phyloP scores from a whole-genome alignment of 2,329 filamentous ascomycete species.

The Colletotrichum tabaci region DNA sequence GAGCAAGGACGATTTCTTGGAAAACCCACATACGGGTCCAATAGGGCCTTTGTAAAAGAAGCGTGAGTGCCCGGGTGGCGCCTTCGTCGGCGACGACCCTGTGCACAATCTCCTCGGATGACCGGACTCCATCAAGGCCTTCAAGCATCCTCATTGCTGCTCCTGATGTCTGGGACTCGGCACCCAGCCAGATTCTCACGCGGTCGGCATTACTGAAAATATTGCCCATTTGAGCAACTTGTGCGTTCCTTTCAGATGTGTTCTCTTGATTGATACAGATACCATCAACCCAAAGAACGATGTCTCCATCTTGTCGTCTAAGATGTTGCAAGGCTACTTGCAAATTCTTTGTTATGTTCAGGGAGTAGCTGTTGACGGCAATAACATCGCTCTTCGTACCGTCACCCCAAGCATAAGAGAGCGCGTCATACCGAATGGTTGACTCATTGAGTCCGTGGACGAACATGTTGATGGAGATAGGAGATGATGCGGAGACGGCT shows the following conservation, averaged over 20 bases:
- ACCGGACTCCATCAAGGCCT: not conserved
- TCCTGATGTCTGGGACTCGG: not conserved
- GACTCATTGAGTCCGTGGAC: not conserved
- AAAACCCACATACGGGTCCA: constrained; percentile 19
- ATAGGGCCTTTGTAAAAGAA: not conserved
- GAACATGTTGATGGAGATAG: not conserved
- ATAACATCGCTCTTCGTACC: not conserved
- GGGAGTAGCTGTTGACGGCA: not conserved
- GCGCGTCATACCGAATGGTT: not conserved
- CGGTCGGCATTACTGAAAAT: not conserved
- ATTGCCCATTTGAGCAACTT: not conserved
- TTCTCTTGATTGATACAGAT: constrained; percentile 9
- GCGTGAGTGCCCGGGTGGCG: not conserved
- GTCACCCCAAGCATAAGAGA: not conserved
- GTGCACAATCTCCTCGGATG: not conserved
- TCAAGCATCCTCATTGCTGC: not conserved
- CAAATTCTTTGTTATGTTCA: not conserved
- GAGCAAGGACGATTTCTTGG: not conserved
- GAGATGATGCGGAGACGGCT: not conserved
- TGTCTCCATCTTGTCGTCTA: not conserved
- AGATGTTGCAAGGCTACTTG: not conserved
- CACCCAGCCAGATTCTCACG: constrained; percentile 2
- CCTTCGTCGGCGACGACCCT: not conserved
- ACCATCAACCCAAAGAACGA: not conserved
- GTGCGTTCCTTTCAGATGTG: not conserved